phyloP scores from a whole-genome alignment of 23 red algal genomes.

The Chondrus crispus region DNA sequence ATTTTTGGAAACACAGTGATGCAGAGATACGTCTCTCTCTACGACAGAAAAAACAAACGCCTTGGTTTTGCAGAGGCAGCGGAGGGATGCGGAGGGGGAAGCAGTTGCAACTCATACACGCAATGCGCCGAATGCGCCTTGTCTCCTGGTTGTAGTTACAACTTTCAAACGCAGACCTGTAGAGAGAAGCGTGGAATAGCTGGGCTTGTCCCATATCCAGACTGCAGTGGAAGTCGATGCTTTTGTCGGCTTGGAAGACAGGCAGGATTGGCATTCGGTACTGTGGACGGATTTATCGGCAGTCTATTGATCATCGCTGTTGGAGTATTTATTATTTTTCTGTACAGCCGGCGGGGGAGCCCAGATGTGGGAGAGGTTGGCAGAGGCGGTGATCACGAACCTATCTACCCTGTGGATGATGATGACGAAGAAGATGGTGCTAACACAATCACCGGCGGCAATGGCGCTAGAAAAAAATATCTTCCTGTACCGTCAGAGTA shows the following conservation, averaged over 20 bases:
- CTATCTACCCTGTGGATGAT: constrained; percentile 32
- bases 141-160: constrained; percentile 2
- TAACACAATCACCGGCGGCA: not conserved
- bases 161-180: constrained; percentile 31
- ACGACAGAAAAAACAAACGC: constrained; percentile 70
- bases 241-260: constrained; percentile 39
- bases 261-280: constrained; percentile 30
- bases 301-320: not conserved
- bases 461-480: not conserved
- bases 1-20: constrained; percentile 89
- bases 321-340: constrained; percentile 14
- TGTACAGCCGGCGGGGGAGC: constrained; percentile 41
- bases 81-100: constrained; percentile 19
- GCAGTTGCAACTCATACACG: constrained; percentile 46
- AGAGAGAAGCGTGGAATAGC: not conserved
- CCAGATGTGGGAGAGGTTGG: not conserved
- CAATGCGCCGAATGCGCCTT: constrained; percentile 55
- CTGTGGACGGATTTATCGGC: not conserved
- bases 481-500: not conserved
- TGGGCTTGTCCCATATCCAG: constrained; percentile 46
- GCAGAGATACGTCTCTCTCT: constrained; percentile 73
- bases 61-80: constrained; percentile 72
- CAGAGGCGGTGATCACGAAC: not conserved
- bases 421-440: constrained; percentile 8
- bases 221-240: constrained; percentile 21